Evolutionary conservation across 2,329 filamentous ascomycete genomes (phyloP).

Genomic region (Leptographium radiaticola): DNA sequence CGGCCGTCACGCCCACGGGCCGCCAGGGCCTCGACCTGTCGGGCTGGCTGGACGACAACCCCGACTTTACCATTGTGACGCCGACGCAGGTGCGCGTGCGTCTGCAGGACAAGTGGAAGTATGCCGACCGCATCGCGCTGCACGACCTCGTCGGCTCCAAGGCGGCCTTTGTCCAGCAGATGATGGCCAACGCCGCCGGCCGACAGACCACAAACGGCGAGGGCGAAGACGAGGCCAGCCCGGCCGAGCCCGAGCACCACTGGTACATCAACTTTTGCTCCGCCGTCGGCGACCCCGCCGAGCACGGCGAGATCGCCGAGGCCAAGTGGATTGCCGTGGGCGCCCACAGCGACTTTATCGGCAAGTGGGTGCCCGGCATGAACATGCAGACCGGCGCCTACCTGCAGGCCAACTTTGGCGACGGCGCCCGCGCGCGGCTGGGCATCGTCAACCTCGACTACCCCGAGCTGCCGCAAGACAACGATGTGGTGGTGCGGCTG

Average conservation of each 20-base stretch:
- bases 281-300: slow-evolving; percentile 24
- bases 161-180: slow-evolving; percentile 21
- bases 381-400: slow-evolving; percentile 24
- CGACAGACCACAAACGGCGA: not conserved
- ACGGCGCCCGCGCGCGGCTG: slow-evolving; percentile 15
- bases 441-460: slow-evolving; percentile 17
- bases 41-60: slow-evolving; percentile 52
- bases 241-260: slow-evolving; percentile 12
- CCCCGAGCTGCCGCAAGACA: slow-evolving; percentile 20
- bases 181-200: slow-evolving; percentile 22
- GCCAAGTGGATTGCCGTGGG: slow-evolving; percentile 31
- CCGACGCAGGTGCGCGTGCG: slow-evolving; percentile 22
- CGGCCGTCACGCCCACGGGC: slow-evolving; percentile 17
- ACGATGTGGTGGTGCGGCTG: slow-evolving; percentile 25
- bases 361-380: slow-evolving; percentile 28
- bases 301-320: slow-evolving; percentile 24
- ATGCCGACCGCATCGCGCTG: slow-evolving; percentile 22
- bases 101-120: slow-evolving; percentile 34
- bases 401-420: slow-evolving; percentile 13
- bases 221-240: not conserved
- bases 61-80: slow-evolving; percentile 37
- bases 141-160: slow-evolving; percentile 25
- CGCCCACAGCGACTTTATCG: slow-evolving; percentile 24
- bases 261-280: slow-evolving; percentile 25
- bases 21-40: slow-evolving; percentile 24